phyloP scores from a whole-genome alignment of 495 filamentous ascomycete genomes.

The Aspergillus indologenus region DNA sequence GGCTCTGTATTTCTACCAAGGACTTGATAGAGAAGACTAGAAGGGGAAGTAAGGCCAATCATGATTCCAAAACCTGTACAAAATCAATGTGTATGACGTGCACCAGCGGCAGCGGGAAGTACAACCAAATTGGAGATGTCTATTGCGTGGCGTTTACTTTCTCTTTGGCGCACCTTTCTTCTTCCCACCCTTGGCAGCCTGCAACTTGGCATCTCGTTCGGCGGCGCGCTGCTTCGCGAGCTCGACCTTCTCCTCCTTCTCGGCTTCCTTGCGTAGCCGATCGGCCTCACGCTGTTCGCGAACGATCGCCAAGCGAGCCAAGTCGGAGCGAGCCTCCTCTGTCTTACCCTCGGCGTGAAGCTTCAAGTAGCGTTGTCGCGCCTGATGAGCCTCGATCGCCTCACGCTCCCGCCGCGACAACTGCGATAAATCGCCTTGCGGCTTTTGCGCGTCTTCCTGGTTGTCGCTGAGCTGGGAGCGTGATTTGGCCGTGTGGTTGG shows the following conservation, averaged over 20 bases:
- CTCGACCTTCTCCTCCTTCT: conserved; percentile 71
- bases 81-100: background rate
- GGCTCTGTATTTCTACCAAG: background rate
- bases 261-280: conserved; percentile 72
- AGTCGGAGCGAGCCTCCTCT: conserved; percentile 90
- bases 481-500: conserved; percentile 78
- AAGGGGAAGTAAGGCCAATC: background rate
- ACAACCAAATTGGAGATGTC: background rate
- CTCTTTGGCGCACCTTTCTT: conserved; percentile 39
- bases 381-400: conserved; percentile 80
- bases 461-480: conserved; percentile 55
- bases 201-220: conserved; percentile 37
- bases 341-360: conserved; percentile 95
- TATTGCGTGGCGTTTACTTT: conserved; percentile 23
- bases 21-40: background rate
- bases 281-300: conserved; percentile 84
- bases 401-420: conserved; percentile 83
- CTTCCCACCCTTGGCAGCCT: conserved; percentile 29
- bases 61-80: background rate
- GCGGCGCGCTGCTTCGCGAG: conserved; percentile 47
- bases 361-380: conserved; percentile 88
- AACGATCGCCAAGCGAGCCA: conserved; percentile 77
- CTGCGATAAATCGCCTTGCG: conserved; percentile 43
- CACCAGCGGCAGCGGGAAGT: background rate
- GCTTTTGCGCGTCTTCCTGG: conserved; percentile 32